Conservation (phyloP, 176 grass and related monocot genomes). For the Olyra latifolia region DNA sequence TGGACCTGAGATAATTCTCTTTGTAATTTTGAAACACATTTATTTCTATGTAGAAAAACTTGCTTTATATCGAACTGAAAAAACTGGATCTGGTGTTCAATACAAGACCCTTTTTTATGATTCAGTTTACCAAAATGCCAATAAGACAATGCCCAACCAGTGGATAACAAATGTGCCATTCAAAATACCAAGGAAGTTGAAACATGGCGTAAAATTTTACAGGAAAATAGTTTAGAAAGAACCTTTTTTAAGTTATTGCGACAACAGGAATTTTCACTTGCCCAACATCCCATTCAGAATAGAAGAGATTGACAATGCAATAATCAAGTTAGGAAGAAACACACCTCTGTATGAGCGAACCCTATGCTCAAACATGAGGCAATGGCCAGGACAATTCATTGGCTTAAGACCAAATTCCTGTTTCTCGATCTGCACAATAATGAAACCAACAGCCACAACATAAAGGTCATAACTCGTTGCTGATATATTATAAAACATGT, state of each 20-base stretch:
- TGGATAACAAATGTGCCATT: slow-evolving; percentile 1
- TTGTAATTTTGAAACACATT: not conserved
- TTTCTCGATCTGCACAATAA: slow-evolving; percentile 75
- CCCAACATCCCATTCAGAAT: not conserved
- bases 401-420: slow-evolving; percentile 99
- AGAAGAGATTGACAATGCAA: slow-evolving; percentile 11
- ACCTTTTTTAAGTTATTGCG: not conserved
- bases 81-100: not conserved
- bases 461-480: not conserved
- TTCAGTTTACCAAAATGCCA: not conserved
- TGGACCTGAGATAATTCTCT: slow-evolving; percentile 1
- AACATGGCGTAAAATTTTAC: not conserved
- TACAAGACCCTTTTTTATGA: not conserved
- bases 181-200: slow-evolving; percentile 4
- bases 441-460: not conserved
- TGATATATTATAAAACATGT: not conserved
- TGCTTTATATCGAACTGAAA: not conserved
- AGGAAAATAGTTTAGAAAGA: not conserved
- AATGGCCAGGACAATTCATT: slow-evolving; percentile 99
- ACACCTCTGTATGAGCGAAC: slow-evolving; percentile 96
- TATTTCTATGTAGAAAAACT: not conserved
- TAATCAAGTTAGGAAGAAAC: slow-evolving; percentile 20
- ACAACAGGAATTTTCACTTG: not conserved
- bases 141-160: slow-evolving; percentile 9
- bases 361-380: slow-evolving; percentile 95